Percentiles rank a stretch among this genome's conserved stretches.
Evolutionary conservation across 441 rosid genomes (phyloP).

Genomic region (Hura crepitans): DNA sequence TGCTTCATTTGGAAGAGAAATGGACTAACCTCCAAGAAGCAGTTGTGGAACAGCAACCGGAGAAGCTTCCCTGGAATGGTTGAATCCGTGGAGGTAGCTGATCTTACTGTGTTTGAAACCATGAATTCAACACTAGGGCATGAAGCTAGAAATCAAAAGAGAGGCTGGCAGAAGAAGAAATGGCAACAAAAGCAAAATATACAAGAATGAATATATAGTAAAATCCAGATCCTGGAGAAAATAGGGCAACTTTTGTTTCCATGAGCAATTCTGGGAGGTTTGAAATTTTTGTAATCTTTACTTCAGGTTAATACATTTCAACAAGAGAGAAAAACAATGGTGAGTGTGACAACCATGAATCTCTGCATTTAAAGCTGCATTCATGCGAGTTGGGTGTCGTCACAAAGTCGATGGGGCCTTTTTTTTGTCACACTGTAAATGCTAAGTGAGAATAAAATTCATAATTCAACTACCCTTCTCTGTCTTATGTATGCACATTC

Average conservation of each 20-base stretch:
- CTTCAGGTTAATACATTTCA: conserved; percentile 3
- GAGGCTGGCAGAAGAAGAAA: conserved; percentile 38
- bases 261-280: conserved; percentile 13
- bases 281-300: conserved; percentile 1
- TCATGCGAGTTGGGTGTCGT: conserved; percentile 28
- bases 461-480: neutral
- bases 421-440: neutral
- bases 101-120: conserved; percentile 40
- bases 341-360: neutral
- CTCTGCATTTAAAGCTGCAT: conserved; percentile 36
- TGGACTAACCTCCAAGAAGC: conserved; percentile 70
- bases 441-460: neutral
- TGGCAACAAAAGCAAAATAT: conserved; percentile 22
- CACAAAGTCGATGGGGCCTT: conserved; percentile 35
- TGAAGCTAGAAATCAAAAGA: conserved; percentile 53
- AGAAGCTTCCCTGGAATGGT: conserved; percentile 55
- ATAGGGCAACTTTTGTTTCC: conserved; percentile 30
- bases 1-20: conserved; percentile 18
- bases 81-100: conserved; percentile 39
- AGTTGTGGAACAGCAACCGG: conserved; percentile 73
- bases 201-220: conserved; percentile 21
- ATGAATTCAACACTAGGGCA: conserved; percentile 62
- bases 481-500: conserved; percentile 1
- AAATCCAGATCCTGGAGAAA: conserved; percentile 3
- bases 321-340: neutral